Evolutionary conservation across 768 basidiomycete species (phyloP), one percentile per base, ranked within the genome.

Genomic region (Boletus insuetus): DNA sequence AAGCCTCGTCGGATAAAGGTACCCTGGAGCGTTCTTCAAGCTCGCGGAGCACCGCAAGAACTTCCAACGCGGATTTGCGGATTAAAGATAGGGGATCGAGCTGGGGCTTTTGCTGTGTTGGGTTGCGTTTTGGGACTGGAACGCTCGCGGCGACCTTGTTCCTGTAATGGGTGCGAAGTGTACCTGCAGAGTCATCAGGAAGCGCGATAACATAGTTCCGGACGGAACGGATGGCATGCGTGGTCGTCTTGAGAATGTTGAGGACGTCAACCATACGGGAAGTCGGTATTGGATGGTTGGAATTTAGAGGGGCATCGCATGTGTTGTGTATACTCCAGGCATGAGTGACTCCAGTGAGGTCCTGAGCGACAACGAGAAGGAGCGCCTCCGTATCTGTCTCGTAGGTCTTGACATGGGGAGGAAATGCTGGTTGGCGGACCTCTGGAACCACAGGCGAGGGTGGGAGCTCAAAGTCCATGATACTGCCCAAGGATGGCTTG

Each of bases 191-290:
- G 54, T 92, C 89, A 64, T 92, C 86, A 0, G 91, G 92, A 14
- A 94, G 81, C 0, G 88, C 84, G 32, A 94, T 75, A 19, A 94
- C 74, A 68, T 94, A 94, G 67, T 91, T 91, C 13, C 93, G 82
- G 32, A 91, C 87, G 14, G 87, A 85, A 34, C 94, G 84, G 45
- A 97, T 84, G 5, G 89, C 84, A 39, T 79, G 81, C 8, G 92
- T 93, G 0, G 93, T 94, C 1, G 78, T 83, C 69, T 91, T 87
- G 54, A 96, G 81, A 6, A 85, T 75, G 6, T 75, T 77, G 10
- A 95, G 79, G 8, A 97, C 79, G 57, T 91, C 87, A 14, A 67
- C 53, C 46, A 82, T 72, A 49, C 59, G 62, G 26, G 65, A 60
- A 13, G 50, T 45, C 14, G 45, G 29, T 11, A 49, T 13, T 14